These are phyloP conservation scores for Fusarium sp. DNA, from an alignment of 2,329 filamentous ascomycete genomes.

Conservation along the genomic window DNA sequence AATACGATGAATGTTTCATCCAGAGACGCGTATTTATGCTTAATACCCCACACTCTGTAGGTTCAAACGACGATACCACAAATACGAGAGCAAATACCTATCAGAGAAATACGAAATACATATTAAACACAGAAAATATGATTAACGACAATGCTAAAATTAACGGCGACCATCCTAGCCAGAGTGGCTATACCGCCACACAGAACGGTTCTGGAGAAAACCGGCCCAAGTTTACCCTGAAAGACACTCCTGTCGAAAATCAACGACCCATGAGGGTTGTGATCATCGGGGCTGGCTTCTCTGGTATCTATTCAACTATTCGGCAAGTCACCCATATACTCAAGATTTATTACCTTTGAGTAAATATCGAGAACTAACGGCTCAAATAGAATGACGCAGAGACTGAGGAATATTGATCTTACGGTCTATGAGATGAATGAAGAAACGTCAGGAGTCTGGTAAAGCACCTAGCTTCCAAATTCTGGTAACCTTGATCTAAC, in stretches of 20 bases:
- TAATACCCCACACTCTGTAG: not conserved
- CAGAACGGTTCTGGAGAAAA: not conserved
- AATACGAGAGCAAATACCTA: not conserved
- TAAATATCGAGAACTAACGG: not conserved
- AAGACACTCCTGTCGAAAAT: not conserved
- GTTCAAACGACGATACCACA: not conserved
- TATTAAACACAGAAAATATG: not conserved
- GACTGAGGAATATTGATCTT: not conserved
- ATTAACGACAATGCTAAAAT: not conserved
- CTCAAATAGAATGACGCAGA: not conserved
- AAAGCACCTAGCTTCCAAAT: not conserved
- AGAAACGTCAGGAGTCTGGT: not conserved
- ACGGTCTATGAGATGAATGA: not conserved
- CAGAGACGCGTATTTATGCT: not conserved
- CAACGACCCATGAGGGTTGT: not conserved
- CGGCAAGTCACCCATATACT: not conserved
- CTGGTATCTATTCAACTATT: not conserved
- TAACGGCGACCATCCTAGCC: not conserved
- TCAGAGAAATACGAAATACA: not conserved
- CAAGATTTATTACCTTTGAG: accelerated
- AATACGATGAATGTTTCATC: too few relatives aligned
- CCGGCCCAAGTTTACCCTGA: not conserved
- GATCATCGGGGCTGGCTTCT: not conserved
- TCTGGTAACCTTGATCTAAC: accelerated
- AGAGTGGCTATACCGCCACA: not conserved